Conservation (phyloP, 371 early-diverging fungal genomes). For the Mucor irregularis region DNA sequence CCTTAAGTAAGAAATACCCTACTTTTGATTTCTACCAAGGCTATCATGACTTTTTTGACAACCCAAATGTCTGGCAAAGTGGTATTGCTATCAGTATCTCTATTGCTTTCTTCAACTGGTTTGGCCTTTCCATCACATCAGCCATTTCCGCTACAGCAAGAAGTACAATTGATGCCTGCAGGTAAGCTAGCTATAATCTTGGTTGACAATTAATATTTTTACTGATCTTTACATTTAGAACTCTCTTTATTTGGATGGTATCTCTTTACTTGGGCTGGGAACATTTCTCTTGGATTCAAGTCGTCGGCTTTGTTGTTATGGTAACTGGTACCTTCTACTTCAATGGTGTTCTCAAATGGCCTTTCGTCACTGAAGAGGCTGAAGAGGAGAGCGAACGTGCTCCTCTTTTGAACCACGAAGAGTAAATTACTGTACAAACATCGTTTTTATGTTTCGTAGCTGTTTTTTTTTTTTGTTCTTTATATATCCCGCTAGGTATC, state of each 20-base stretch:
- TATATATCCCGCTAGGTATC: no score
- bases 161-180: slow-evolving; percentile 93
- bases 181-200: slow-evolving; percentile 28
- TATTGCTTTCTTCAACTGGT: slow-evolving; percentile 94
- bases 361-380: slow-evolving; percentile 27
- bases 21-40: slow-evolving; percentile 82
- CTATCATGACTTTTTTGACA: slow-evolving; percentile 69
- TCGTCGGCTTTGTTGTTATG: slow-evolving; percentile 78
- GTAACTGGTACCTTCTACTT: slow-evolving; percentile 91
- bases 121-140: slow-evolving; percentile 90
- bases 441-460: not conserved
- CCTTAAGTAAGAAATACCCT: slow-evolving; percentile 61
- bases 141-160: slow-evolving; percentile 86
- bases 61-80: slow-evolving; percentile 70
- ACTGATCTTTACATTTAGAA: slow-evolving; percentile 48
- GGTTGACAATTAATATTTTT: not conserved
- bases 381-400: slow-evolving; percentile 22
- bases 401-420: slow-evolving; percentile 30
- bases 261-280: slow-evolving; percentile 93
- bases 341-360: slow-evolving; percentile 76
- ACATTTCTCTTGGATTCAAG: slow-evolving; percentile 87
- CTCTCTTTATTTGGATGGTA: slow-evolving; percentile 94
- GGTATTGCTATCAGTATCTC: slow-evolving; percentile 82
- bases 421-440: not conserved
- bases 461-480: not conserved